Evolutionary conservation across 2,329 filamentous ascomycete species (phyloP).

Genomic region (Lithohypha guttulata): DNA sequence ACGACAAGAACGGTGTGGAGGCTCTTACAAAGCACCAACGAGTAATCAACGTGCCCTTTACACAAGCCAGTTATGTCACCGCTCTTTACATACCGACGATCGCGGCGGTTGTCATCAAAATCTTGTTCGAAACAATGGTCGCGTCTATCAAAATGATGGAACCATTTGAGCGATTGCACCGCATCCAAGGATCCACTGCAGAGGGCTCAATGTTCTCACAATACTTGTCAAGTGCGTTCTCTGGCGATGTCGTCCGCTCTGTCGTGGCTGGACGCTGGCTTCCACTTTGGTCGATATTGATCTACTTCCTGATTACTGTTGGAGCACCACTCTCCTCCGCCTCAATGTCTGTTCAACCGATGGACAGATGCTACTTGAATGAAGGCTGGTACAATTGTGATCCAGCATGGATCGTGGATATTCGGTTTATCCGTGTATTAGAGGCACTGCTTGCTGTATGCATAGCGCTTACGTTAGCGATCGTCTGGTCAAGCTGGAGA

Average conservation of each 20-base stretch:
- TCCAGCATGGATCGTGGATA: slow-evolving; percentile 13
- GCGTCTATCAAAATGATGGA: slow-evolving; percentile 15
- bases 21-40: too few relatives aligned
- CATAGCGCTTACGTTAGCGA: slow-evolving; percentile 5
- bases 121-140: slow-evolving; percentile 10
- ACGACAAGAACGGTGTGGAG: too few relatives aligned
- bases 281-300: slow-evolving; percentile 8
- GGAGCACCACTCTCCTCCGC: slow-evolving; percentile 9
- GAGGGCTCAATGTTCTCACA: slow-evolving; percentile 11
- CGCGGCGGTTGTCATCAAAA: slow-evolving; percentile 9
- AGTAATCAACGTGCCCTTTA: slow-evolving; percentile 1
- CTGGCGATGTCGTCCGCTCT: slow-evolving; percentile 3
- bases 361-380: slow-evolving; percentile 2
- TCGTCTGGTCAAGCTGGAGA: slow-evolving; percentile 8
- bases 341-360: slow-evolving; percentile 10
- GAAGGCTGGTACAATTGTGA: slow-evolving; percentile 5
- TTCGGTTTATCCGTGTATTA: slow-evolving; percentile 6
- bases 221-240: slow-evolving; percentile 12
- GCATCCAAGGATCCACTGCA: slow-evolving; percentile 8
- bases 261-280: neutral
- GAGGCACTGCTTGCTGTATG: slow-evolving; percentile 9
- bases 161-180: slow-evolving; percentile 11
- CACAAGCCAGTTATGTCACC: neutral
- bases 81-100: slow-evolving; percentile 3
- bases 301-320: slow-evolving; percentile 8